Conservation (phyloP, 2,329 filamentous ascomycete genomes). For the Fusarium chaquense region DNA sequence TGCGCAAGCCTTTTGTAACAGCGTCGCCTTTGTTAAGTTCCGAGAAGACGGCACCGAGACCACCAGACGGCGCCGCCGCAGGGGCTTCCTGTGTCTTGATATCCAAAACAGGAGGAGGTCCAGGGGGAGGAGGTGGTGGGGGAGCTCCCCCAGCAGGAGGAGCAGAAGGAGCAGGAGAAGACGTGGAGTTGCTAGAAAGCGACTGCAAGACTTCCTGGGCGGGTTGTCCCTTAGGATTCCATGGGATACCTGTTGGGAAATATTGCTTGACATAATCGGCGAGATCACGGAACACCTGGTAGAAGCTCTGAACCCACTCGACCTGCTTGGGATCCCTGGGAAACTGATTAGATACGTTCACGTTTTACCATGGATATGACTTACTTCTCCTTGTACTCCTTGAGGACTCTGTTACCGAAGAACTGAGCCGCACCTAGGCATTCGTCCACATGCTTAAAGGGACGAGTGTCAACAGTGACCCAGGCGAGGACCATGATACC, state of each 20-base stretch:
- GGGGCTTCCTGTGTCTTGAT: conserved; percentile 59
- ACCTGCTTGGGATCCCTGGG: conserved; percentile 80
- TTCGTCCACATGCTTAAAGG: conserved; percentile 87
- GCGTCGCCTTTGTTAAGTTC: conserved; percentile 89
- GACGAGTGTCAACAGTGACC: conserved; percentile 87
- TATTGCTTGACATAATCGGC: conserved; percentile 86
- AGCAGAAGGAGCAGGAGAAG: conserved; percentile 65
- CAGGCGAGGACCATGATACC: conserved; percentile 91
- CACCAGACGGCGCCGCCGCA: conserved; percentile 66
- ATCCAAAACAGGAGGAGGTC: conserved; percentile 75
- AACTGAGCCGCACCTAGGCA: conserved; percentile 87
- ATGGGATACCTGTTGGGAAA: conserved; percentile 81
- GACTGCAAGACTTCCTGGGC: conserved; percentile 74
- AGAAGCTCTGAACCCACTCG: conserved; percentile 93
- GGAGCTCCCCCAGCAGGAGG: conserved; percentile 66
- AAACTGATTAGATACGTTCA: conserved; percentile 8
- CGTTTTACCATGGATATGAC: conserved; percentile 7
- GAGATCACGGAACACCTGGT: conserved; percentile 87
- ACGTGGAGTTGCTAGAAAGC: conserved; percentile 55
- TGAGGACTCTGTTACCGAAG: conserved; percentile 93
- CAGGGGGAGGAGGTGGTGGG: conserved; percentile 64
- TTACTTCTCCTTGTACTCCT: conserved; percentile 82
- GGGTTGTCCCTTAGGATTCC: conserved; percentile 84
- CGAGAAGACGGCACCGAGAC: conserved; percentile 89
- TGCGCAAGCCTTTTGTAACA: conserved; percentile 90